Base-by-base conservation (phyloP, 768 basidiomycete genomes). In the Amanita exitialis region DNA sequence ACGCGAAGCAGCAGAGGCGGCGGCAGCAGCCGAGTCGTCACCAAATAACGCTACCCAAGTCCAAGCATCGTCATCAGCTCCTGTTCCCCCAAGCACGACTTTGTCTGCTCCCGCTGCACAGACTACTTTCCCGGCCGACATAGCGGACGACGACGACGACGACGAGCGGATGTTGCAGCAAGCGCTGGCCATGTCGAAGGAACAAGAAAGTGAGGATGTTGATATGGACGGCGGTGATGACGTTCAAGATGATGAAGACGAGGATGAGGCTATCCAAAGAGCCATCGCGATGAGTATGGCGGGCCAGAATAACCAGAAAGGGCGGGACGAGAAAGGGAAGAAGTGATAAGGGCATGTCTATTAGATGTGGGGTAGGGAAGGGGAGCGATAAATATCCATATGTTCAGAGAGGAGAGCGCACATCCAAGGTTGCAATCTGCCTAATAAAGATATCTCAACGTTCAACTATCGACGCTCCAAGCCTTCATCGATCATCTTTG, bases 271-370 rank as follows among this genome's bases (percentile, higher is more conserved):
- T 28, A 97, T 97, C 62, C 81, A 84, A 42, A 73, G 80, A 42
- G 96, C 95, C 12, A 97, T 96, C 58, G 82, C 81, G 65, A 90
- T 95, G 90, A 95, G 92, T 62, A 86, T 95, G 88, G 76, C 79
- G 53, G 73, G 16, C 13, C 25, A 78, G 44, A 67, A 76, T 36
- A 39, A 44, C n/a, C 41, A 51, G 13, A 65, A 75, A 56, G 65
- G 66, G 45, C 70, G 76, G 59, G 66, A 68, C 23, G 66, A 64
- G 44, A 58, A 63, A 61, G 56, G 57, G 54, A 69, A 68, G 59
- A 61, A 67, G 54, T 60, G 54, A 60, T 4, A 18, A 7, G 21
- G 43, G 30, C 4, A n/a, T n/a, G n/a, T 36, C 15, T 36, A 15
- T 36, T 36, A 36, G 35, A 36, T n/a, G 12, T 0, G 6, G n/a